phyloP scores from a whole-genome alignment of 1,139 yeast genomes.

The Scheffersomyces segobiensis region DNA sequence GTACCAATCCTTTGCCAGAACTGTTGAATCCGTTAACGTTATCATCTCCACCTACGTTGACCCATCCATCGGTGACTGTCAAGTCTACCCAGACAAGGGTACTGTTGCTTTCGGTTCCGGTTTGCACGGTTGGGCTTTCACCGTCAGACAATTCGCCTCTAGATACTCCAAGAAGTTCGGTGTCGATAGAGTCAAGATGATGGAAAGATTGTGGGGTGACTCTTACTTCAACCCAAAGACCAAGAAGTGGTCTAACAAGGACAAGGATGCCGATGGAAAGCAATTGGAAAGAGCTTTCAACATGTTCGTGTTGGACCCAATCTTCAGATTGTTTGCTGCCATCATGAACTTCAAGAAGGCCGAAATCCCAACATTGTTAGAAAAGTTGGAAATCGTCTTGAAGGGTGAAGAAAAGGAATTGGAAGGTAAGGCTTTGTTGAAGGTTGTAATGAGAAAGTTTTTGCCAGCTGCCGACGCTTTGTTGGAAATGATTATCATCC shows the following conservation, averaged over 20 bases:
- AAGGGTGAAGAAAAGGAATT: slow-evolving; percentile 95
- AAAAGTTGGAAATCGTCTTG: slow-evolving; percentile 87
- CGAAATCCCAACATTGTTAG: slow-evolving; percentile 85
- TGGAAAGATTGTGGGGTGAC: slow-evolving; percentile 99
- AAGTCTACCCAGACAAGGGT: slow-evolving; percentile 98
- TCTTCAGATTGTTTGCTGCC: slow-evolving; percentile 79
- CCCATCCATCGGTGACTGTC: slow-evolving; percentile 88
- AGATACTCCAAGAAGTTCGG: slow-evolving; percentile 99
- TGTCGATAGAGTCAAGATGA: slow-evolving; percentile 97
- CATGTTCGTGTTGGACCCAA: slow-evolving; percentile 99
- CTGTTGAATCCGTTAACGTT: slow-evolving; percentile 99
- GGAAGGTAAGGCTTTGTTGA: slow-evolving; percentile 97
- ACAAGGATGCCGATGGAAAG: slow-evolving; percentile 94
- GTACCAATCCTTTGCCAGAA: slow-evolving; percentile 97
- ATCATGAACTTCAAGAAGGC: slow-evolving; percentile 73
- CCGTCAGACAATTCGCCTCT: slow-evolving; percentile 97
- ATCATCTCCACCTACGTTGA: slow-evolving; percentile 95
- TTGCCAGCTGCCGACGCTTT: slow-evolving; percentile 99
- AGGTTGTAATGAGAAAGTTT: slow-evolving; percentile 99
- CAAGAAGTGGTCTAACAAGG: slow-evolving; percentile 98
- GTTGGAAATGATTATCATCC: slow-evolving; percentile 97
- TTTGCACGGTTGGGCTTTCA: slow-evolving; percentile 99
- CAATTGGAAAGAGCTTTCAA: slow-evolving; percentile 98
- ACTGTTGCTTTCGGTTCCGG: slow-evolving; percentile 99
- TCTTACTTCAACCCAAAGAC: slow-evolving; percentile 99